Evolutionary conservation across 139 green algal species (phyloP), one percentile per base, ranked within the genome.

Genomic region (Chlorella sp.): DNA sequence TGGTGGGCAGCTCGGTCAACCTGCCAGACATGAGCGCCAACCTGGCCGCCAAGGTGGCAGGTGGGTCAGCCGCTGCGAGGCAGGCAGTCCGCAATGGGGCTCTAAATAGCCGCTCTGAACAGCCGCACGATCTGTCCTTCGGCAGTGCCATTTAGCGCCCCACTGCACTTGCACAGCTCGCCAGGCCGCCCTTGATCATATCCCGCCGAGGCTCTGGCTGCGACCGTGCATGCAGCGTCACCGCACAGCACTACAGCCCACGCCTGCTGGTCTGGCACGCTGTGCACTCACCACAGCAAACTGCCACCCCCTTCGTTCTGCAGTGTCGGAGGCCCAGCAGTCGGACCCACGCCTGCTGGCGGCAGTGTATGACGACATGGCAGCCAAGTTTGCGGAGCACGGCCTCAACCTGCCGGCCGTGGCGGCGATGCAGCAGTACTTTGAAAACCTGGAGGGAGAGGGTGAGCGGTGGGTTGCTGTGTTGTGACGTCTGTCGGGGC

Each of bases 371-470:
- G 86, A 88, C 17, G 56, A 78, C 55, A 91, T 91, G 88, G 81
- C 81, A 6, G 55, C 39, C 20, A 82, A 81, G 41, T 91, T 91
- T 64, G 21, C 17, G 20, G 20, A 64, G 57, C 38, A 91, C 23
- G 88, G 88, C 11, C 65, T 91, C 21, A 91, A 90, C 81, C 34
- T 91, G 28, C 75, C 67, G 1, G 88, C 88, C 3, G 80, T 91
- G 20, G 28, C 32, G 13, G 87, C 86, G 2, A 88, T 81, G 73
- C 55, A 67, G 25, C 86, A 91, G 55, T 91, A 90, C 51, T 91
- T 85, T 65, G 30, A 9, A 12, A 81, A 91, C 47, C 44, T 89
- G 39, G 74, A 86, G 38, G 71, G 47, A 25, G 12, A 68, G 15
- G 80, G 81, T 79, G 69, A 36, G 72, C 30, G 16, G 12, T 18